Evolutionary conservation across 2,329 filamentous ascomycete species (phyloP), one percentile per base, ranked within the genome.

Genomic region (Trichoderma sp.): DNA sequence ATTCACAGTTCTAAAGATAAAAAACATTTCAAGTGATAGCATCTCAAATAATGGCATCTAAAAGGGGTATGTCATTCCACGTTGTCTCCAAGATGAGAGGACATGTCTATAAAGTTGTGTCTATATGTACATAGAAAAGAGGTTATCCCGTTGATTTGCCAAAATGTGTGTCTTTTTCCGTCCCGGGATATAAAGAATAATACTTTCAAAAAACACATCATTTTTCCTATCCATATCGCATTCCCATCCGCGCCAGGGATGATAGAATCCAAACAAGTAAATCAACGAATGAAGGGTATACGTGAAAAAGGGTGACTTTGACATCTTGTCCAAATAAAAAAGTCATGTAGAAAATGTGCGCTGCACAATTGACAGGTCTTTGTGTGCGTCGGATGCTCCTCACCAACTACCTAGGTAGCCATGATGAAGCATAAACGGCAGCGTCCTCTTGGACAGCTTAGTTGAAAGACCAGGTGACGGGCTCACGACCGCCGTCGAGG

Each of bases 381-480:
- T 20, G 15, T 26, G 28, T n/a, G 43, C 43, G 23, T 34, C 13
- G 3, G 11, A 20, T 4, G 5, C 15, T 15, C 9, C 1, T 26
- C 20, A 34, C 34, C 17, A 20, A 20, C 34, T 13, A 7, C n/a
- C 12, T 9, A n/a, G 28, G 15, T 6, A 39, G 34, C 1, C 4
- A 23, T 53, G 20, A 12, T 9, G 53, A 55, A 23, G 30, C 58
- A 13, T 12, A 17, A n/a, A 57, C 32, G 15, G 57, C 11, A 13
- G n/a, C n/a, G 20, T 59, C n/a, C 5, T 23, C 23, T 57, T 23
- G 47, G 15, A 28, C 26, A 23, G 64, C 72, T 78, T 81, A 82
- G 76, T 78, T 83, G 79, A 87, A 87, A 70, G 76, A 84, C 86
- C 87, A 89, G 34, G 77, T 76, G 65, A 84, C 80, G 4, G 75